Evolutionary conservation across 2,329 filamentous ascomycete species (phyloP), one percentile per base, ranked within the genome.

Genomic region (Colletotrichum liaoningense): DNA sequence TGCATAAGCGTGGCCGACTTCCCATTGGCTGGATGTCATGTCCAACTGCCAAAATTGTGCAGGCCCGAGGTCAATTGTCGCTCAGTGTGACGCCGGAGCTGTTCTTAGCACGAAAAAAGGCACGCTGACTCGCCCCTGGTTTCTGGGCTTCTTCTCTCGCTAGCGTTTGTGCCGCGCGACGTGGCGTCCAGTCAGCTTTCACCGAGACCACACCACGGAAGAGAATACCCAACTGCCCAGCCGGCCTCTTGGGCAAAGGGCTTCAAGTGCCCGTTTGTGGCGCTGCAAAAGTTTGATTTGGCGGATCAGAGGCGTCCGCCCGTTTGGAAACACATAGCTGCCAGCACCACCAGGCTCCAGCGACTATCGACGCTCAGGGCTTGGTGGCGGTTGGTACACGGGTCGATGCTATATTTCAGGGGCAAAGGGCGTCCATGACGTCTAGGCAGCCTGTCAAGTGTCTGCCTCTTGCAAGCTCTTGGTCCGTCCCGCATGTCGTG

Each of bases 141-240:
- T 35, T 62, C 55, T 63, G 28, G 67, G 24, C n/a, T 69, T 64
- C 55, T 46, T 64, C 57, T 64, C 26, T 52, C 54, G 35, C 58
- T 69, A 69, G 59, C 59, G 54, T 67, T 49, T 72, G 59, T 35
- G 70, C 54, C 28, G 66, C 60, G 52, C 69, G 30, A 55, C 30
- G 70, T 73, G 71, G 71, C 71, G 71, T 63, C 70, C 70, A 72
- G 59, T 72, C 70, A 69, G 42, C 54, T 66, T 59, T 30, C 63
- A 54, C 54, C 52, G 24, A 26, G 28, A 54, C 57, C 54, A 60
- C 35, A 42, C 59, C 55, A 42, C 33, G 38, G 46, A 65, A 33
- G 54, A 30, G 56, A 35, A 58, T 16, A 42, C 16, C 38, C 38
- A 14, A 22, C 9, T n/a, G 63, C 30, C 30, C 30, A 65, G 46